Percentiles rank a stretch among this genome's conserved stretches.
Conservation (phyloP, 352 stramenopile species). For the Globisporangium emineosum region DNA sequence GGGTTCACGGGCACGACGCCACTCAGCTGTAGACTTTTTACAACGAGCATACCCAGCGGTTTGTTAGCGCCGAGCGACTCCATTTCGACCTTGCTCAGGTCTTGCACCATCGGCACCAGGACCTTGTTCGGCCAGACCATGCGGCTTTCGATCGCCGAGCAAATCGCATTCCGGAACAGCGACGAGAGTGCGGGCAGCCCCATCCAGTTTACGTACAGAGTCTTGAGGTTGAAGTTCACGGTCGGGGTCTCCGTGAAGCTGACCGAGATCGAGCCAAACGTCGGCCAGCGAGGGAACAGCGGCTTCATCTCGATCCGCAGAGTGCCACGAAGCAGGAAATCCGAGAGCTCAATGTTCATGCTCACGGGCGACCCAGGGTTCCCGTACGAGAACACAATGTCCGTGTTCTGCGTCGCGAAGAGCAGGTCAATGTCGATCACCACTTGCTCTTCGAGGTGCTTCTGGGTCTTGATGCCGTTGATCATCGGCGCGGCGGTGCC, state of each 20-base stretch:
- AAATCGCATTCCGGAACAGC: slow-evolving; percentile 37
- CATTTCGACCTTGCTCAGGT: slow-evolving; percentile 46
- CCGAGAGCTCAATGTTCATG: slow-evolving; percentile 40
- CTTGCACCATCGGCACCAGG: slow-evolving; percentile 38
- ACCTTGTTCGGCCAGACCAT: slow-evolving; percentile 46
- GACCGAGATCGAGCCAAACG: slow-evolving; percentile 34
- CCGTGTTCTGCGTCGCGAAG: slow-evolving; percentile 39
- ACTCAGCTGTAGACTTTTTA: slow-evolving; percentile 31
- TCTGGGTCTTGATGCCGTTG: slow-evolving; percentile 41
- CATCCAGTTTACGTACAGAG: slow-evolving; percentile 42
- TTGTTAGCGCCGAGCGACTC: slow-evolving; percentile 36
- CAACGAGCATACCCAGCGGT: slow-evolving; percentile 35
- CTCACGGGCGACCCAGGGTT: slow-evolving; percentile 29
- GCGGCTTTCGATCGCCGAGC: slow-evolving; percentile 29
- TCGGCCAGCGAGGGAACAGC: slow-evolving; percentile 43
- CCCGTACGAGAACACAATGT: slow-evolving; percentile 42
- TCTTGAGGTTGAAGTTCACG: slow-evolving; percentile 45
- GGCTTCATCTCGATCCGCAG: slow-evolving; percentile 44
- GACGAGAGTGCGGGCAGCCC: slow-evolving; percentile 41
- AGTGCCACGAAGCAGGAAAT: slow-evolving; percentile 40
- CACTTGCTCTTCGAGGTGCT: slow-evolving; percentile 40
- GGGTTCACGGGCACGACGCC: slow-evolving; percentile 25
- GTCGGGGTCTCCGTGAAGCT: slow-evolving; percentile 46
- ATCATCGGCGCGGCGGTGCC: slow-evolving; percentile 37
- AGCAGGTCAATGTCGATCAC: slow-evolving; percentile 43